Evolutionary conservation across 495 filamentous ascomycete genomes (phyloP).

Genomic region (Glonium stellatum): DNA sequence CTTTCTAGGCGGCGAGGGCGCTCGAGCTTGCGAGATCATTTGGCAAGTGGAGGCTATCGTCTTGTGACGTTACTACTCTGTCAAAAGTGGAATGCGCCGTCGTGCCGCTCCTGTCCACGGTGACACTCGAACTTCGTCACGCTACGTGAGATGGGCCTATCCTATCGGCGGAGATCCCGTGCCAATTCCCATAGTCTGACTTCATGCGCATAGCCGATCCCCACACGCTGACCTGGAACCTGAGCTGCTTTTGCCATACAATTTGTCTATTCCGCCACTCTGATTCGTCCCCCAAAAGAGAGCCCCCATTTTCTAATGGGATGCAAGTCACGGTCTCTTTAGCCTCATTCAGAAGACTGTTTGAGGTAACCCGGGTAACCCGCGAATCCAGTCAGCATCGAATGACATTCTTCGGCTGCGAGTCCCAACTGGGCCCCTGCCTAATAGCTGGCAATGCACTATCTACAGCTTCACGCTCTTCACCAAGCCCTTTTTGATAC

Average conservation of each 20-base stretch:
- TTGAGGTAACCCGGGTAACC: not conserved
- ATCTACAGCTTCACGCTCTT: constrained; percentile 81
- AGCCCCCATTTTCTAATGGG: not conserved
- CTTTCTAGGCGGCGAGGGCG: not conserved
- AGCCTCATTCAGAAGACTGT: not conserved
- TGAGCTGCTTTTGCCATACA: not conserved
- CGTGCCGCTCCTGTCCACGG: not conserved
- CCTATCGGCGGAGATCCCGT: constrained; percentile 4
- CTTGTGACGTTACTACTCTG: not conserved
- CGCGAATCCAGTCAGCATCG: not conserved
- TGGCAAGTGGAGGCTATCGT: not conserved
- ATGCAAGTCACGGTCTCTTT: constrained; percentile 4
- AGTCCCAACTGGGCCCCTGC: too few relatives aligned
- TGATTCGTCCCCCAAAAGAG: not conserved
- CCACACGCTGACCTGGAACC: not conserved
- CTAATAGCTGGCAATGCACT: not conserved
- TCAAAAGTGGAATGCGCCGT: not conserved
- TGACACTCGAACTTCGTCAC: not conserved
- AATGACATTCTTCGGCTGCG: too few relatives aligned
- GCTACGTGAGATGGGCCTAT: not conserved
- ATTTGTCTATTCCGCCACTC: not conserved
- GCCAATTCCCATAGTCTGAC: not conserved
- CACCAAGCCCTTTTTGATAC: constrained; percentile 88
- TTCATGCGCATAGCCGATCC: not conserved
- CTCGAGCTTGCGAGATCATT: not conserved